A percentile compares a stretch with the other conserved stretches of the same genome.
phyloP scores from a whole-genome alignment of 306 rosid genomes.

The Argentina anserina region DNA sequence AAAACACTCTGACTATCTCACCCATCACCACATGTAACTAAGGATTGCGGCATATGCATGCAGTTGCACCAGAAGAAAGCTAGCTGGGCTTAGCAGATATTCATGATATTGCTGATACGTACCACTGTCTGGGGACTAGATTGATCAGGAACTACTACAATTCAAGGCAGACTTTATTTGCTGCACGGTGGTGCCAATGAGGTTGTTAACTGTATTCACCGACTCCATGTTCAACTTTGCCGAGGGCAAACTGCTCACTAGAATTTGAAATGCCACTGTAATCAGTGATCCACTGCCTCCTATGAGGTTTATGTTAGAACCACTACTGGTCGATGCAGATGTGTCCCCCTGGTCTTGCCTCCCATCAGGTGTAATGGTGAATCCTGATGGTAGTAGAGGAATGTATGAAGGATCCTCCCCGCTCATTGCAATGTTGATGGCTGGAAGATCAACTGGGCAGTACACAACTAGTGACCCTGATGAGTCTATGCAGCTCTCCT shows the following conservation, averaged over 20 bases:
- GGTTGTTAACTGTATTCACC: conserved; percentile 77
- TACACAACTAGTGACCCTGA: conserved; percentile 86
- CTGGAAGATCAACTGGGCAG: conserved; percentile 78
- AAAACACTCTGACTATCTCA: conserved; percentile 22
- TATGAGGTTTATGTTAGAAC: conserved; percentile 15
- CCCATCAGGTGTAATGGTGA: conserved; percentile 70
- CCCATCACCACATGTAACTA: conserved; percentile 39
- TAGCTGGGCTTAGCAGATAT: background rate
- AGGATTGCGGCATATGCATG: conserved; percentile 21
- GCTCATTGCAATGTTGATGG: conserved; percentile 84
- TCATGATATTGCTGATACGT: background rate
- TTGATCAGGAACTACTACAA: conserved; percentile 55
- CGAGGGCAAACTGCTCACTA: conserved; percentile 75
- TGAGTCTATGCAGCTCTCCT: conserved; percentile 86
- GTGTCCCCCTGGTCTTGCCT: conserved; percentile 41
- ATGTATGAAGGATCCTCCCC: conserved; percentile 88
- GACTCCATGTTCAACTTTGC: conserved; percentile 85
- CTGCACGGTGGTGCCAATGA: conserved; percentile 74
- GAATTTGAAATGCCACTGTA: conserved; percentile 84
- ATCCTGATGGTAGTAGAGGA: conserved; percentile 85
- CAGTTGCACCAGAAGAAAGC: conserved; percentile 9
- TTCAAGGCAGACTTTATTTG: conserved; percentile 85
- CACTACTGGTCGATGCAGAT: conserved; percentile 49
- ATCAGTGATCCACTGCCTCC: conserved; percentile 58
- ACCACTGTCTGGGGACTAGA: no score